Conservation (phyloP, 2,329 filamentous ascomycete species). For the Pseudogymnoascus sp. region DNA sequence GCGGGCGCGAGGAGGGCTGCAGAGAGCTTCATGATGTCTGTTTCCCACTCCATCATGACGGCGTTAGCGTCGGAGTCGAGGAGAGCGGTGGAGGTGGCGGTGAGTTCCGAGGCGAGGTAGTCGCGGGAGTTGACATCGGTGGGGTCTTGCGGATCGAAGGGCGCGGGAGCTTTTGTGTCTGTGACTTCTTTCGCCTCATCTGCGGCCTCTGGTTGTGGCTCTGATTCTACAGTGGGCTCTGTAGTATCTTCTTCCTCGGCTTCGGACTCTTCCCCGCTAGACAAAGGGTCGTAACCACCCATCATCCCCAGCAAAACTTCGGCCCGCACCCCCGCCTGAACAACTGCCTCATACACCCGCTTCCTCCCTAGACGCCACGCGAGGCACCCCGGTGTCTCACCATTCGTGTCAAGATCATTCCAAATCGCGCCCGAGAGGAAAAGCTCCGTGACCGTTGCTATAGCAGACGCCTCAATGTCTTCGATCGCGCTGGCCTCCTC, state of each 20-base stretch:
- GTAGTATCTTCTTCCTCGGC: slow-evolving; percentile 33
- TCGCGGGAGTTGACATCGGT: slow-evolving; percentile 52
- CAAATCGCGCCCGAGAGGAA: slow-evolving; percentile 89
- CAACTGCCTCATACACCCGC: slow-evolving; percentile 71
- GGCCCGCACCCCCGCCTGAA: slow-evolving; percentile 83
- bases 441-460: slow-evolving; percentile 64
- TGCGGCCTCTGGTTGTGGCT: slow-evolving; percentile 21
- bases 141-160: slow-evolving; percentile 25
- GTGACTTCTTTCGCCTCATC: slow-evolving; percentile 19
- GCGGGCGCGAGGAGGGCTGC: slow-evolving; percentile 58
- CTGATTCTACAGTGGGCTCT: slow-evolving; percentile 27
- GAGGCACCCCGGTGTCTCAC: slow-evolving; percentile 88
- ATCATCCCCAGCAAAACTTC: slow-evolving; percentile 79
- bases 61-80: slow-evolving; percentile 71
- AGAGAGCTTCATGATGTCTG: slow-evolving; percentile 73
- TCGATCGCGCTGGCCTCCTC: slow-evolving; percentile 32
- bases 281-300: slow-evolving; percentile 71
- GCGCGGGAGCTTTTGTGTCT: slow-evolving; percentile 17
- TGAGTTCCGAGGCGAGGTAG: slow-evolving; percentile 62
- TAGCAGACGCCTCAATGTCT: slow-evolving; percentile 48
- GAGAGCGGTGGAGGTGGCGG: slow-evolving; percentile 58
- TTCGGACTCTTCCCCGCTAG: slow-evolving; percentile 40
- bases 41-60: slow-evolving; percentile 94
- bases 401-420: slow-evolving; percentile 83
- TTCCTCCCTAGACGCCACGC: slow-evolving; percentile 62